These are phyloP conservation scores for Hemileccinum impolitum DNA, from an alignment of 768 basidiomycete species.

Conservation along the genomic window DNA sequence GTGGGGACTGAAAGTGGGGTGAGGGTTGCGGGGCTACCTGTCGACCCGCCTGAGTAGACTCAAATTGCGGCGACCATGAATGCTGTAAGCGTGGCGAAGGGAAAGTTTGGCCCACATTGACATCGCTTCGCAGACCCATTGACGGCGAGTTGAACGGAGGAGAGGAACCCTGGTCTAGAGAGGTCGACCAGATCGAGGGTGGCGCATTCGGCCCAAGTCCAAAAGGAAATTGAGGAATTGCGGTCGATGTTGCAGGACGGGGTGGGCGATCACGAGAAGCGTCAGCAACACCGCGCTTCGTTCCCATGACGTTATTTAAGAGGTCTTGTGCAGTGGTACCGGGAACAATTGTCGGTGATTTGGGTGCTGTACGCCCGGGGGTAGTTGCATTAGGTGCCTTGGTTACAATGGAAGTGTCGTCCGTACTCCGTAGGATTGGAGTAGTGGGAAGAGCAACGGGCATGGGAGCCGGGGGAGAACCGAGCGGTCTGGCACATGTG, in stretches of 20 bases:
- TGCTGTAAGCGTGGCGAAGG: conserved; percentile 12
- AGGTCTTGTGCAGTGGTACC: conserved; percentile 67
- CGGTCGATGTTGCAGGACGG: conserved; percentile 23
- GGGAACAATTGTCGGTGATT: conserved; percentile 19
- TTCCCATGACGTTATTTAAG: conserved; percentile 41
- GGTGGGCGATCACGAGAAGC: conserved; percentile 7
- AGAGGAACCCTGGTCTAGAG: conserved; percentile 43
- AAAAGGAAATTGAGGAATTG: conserved; percentile 47
- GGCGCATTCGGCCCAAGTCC: conserved; percentile 47
- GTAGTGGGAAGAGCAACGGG: conserved; percentile 19
- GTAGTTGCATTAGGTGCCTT: conserved; percentile 1
- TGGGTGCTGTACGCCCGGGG: conserved; percentile 28
- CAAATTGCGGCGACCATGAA: conserved; percentile 25
- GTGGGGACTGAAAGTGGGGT: conserved; percentile 12
- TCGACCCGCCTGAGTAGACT: conserved; percentile 19
- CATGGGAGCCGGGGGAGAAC: conserved; percentile 15
- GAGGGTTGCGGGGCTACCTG: conserved; percentile 6
- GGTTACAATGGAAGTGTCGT: conserved; percentile 1
- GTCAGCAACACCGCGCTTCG: conserved; percentile 20
- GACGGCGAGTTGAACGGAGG: conserved; percentile 9
- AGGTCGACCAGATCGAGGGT: conserved; percentile 67
- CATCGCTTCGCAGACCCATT: conserved; percentile 12
- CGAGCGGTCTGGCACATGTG: conserved; percentile 12
- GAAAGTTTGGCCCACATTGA: conserved; percentile 10
- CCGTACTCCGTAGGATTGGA: conserved; percentile 8